Conservation (phyloP, 768 basidiomycete genomes). For the Leucosporidium scottii region DNA sequence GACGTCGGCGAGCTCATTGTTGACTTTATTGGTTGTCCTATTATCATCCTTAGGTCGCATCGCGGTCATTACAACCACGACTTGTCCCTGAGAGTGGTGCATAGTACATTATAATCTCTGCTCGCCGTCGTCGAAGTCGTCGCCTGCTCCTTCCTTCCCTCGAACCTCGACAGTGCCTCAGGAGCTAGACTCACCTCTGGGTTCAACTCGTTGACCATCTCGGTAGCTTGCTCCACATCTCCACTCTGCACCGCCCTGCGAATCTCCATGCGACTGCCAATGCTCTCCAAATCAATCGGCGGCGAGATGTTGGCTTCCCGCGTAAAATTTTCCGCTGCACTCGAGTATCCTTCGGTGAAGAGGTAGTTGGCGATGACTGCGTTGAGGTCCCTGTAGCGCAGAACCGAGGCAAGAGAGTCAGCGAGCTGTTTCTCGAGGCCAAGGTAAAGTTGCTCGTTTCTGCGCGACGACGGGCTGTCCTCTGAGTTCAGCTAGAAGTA, state of each 20-base stretch:
- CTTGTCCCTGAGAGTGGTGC: conserved; percentile 38
- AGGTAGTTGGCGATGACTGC: conserved; percentile 94
- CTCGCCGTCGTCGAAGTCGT: background rate
- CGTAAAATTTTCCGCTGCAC: conserved; percentile 90
- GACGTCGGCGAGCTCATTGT: conserved; percentile 22
- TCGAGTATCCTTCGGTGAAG: conserved; percentile 93
- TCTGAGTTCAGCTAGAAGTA: conserved; percentile 55
- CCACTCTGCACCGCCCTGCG: conserved; percentile 89
- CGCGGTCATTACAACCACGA: conserved; percentile 25
- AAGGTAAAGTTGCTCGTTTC: conserved; percentile 3
- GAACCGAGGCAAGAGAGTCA: conserved; percentile 26
- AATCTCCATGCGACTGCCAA: conserved; percentile 89
- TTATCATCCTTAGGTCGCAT: conserved; percentile 29
- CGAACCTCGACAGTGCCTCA: conserved; percentile 23
- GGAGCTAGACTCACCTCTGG: conserved; percentile 73
- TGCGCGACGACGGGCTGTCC: conserved; percentile 9
- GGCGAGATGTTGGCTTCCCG: conserved; percentile 70
- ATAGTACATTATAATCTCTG: conserved; percentile 35
- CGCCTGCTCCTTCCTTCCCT: background rate
- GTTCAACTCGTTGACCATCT: conserved; percentile 89
- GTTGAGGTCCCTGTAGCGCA: conserved; percentile 70
- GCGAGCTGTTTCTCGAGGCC: background rate
- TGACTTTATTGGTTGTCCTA: conserved; percentile 34
- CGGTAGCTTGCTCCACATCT: conserved; percentile 89
- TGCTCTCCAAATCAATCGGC: conserved; percentile 80